These are phyloP conservation scores for Wickerhamiella pararugosa DNA, from an alignment of 1,139 yeast species.

Conservation along the genomic window DNA sequence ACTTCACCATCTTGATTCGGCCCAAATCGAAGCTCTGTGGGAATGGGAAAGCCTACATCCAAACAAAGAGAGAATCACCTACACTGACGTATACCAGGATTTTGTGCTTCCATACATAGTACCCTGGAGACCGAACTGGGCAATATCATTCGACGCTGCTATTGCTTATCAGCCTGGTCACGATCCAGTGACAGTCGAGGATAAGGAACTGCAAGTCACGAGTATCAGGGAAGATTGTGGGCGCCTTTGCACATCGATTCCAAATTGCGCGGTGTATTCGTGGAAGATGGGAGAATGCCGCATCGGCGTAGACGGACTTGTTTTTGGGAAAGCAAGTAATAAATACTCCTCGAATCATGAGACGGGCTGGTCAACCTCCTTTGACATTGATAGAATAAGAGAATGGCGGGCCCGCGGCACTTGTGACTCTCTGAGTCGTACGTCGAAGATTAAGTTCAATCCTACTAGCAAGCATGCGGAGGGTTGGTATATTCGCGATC, in stretches of 20 bases:
- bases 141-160: background rate
- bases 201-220: background rate
- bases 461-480: too few relatives aligned
- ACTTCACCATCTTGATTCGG: conserved; percentile 23
- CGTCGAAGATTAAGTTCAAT: too few relatives aligned
- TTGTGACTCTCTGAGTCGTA: conserved; percentile 3
- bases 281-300: conserved; percentile 14
- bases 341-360: conserved; percentile 3
- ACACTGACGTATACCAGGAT: conserved; percentile 23
- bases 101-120: conserved; percentile 21
- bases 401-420: conserved; percentile 14
- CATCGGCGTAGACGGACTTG: conserved; percentile 6
- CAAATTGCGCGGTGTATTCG: conserved; percentile 19
- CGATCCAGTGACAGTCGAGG: background rate
- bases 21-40: conserved; percentile 24
- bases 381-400: conserved; percentile 21
- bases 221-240: conserved; percentile 16
- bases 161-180: too few relatives aligned
- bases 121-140: conserved; percentile 13
- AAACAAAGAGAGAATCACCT: conserved; percentile 18
- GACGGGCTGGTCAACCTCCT: conserved; percentile 16
- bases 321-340: conserved; percentile 9
- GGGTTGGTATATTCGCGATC: too few relatives aligned
- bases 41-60: conserved; percentile 24
- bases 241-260: conserved; percentile 15